A percentile compares a stretch with the other conserved stretches of the same genome.
Conservation (phyloP, 345 rosid species). For the Hypericum androsaemum region DNA sequence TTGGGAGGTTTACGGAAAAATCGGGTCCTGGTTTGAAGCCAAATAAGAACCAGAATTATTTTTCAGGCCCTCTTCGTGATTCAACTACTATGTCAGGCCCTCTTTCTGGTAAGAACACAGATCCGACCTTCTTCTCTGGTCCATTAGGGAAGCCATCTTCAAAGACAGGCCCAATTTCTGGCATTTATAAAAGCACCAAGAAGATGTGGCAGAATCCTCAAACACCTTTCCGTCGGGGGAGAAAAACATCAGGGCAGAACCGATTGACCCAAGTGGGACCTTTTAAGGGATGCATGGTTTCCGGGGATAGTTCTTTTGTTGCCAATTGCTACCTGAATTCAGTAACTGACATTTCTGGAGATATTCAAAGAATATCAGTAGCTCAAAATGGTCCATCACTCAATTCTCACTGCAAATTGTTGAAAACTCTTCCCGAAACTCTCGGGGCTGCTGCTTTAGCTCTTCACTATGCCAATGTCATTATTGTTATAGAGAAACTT, state of each 20-base stretch:
- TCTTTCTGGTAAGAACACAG: conserved; percentile 29
- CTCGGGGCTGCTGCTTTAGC: conserved; percentile 89
- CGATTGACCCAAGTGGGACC: conserved; percentile 80
- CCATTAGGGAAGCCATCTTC: conserved; percentile 40
- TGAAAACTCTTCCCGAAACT: conserved; percentile 65
- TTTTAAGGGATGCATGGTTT: conserved; percentile 62
- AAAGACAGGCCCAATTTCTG: conserved; percentile 51
- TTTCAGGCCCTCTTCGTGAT: conserved; percentile 70
- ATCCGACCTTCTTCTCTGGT: conserved; percentile 50
- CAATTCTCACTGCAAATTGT: conserved; percentile 28
- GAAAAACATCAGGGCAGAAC: conserved; percentile 41
- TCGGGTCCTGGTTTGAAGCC: conserved; percentile 39
- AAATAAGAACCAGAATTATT: conserved; percentile 41
- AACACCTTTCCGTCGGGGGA: conserved; percentile 28
- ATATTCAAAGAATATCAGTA: too few relatives aligned
- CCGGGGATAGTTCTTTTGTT: conserved; percentile 30
- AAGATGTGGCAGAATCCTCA: conserved; percentile 45
- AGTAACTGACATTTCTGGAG: conserved; percentile 19
- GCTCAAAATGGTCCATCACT: conserved; percentile 17
- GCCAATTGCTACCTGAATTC: conserved; percentile 32
- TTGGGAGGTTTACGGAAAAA: conserved; percentile 35
- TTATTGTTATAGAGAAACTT: conserved; percentile 76
- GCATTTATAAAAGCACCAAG: conserved; percentile 38
- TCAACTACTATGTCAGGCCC: conserved; percentile 42
- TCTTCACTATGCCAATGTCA: conserved; percentile 89